Conservation (phyloP, 2,329 filamentous ascomycete species). For the Pleurostoma richardsiae region DNA sequence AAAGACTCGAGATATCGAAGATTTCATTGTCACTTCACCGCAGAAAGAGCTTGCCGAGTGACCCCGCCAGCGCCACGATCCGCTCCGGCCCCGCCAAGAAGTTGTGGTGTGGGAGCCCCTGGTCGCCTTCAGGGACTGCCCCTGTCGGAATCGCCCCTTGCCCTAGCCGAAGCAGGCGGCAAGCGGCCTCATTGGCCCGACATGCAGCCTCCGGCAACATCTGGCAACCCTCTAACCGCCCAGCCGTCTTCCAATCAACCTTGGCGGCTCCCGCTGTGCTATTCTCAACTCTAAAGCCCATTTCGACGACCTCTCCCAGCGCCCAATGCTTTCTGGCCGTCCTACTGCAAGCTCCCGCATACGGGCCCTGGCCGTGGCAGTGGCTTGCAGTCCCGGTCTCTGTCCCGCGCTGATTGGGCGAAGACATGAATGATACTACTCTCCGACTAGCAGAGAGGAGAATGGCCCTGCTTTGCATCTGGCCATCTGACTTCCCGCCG, state of each 20-base stretch:
- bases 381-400: too few species aligned
- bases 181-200: conserved; percentile 1
- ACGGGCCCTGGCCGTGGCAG: not conserved
- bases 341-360: not conserved
- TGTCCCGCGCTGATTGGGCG: too few species aligned
- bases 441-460: not conserved
- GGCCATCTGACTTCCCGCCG: not conserved
- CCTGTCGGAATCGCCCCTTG: too few species aligned
- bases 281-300: conserved; percentile 2
- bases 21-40: too few species aligned
- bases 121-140: too few species aligned
- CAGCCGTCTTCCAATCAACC: conserved; percentile 3
- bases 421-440: too few species aligned
- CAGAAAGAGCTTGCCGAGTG: too few species aligned
- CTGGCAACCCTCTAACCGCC: conserved; percentile 4
- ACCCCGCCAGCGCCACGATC: too few species aligned
- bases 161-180: not conserved
- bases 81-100: too few species aligned
- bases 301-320: not conserved
- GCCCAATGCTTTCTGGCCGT: not conserved
- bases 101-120: too few species aligned
- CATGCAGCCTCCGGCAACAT: too few species aligned
- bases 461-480: not conserved
- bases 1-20: too few species aligned
- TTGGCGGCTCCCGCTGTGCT: not conserved